Base-by-base conservation (phyloP, 2,329 filamentous ascomycete species). In the Elsinoe ampelina region DNA sequence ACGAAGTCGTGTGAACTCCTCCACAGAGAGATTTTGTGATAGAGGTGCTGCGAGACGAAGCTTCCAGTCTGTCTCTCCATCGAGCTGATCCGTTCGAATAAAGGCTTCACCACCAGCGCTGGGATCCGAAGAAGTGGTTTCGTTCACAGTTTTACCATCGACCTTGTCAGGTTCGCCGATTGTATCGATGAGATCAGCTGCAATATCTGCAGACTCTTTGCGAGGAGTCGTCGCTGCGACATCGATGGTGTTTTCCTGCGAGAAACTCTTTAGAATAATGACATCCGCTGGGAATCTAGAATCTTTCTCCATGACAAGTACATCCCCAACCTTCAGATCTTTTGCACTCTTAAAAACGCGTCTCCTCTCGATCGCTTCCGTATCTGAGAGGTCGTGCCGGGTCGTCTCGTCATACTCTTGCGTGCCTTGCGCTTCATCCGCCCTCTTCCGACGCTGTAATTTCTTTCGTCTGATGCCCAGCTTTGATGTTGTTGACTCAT, bases 31-130 rank as follows among this genome's bases (percentile, higher is more conserved):
- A n/a, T 76, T 80, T 67, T 98, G 93, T 0, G 91, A 92, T 22
- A 97, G 72, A 0, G 88, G 83, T 11, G 90, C 93, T 1, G 93
- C 90, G 35, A 97, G 72, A 30, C 95, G 85, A 57, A 98, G 76
- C 72, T 98, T 98, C 95, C 93, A 98, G 67, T 98, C 93, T 0
- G 93, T 98, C 73, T 98, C 93, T 63, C 93, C 93, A 66, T 98
- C 93, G 8, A 98, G 79, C 68, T 98, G 93, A 70, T 98, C 93
- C 1, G 95, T 98, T 59, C 93, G 82, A 67, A 98, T 97, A 66
- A 98, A 98, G 0, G 92, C 92, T 72, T 98, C 95, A 26, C 90
- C 90, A 22, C 78, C 77, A n/a, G 79, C 69, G 36, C 72, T 70
- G 0, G 68, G 65, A 57, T 70, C 68, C 17, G 62, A 58, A 12